Evolutionary conservation across 2,329 filamentous ascomycete genomes (phyloP).

Genomic region (Domatiomyces globalis): DNA sequence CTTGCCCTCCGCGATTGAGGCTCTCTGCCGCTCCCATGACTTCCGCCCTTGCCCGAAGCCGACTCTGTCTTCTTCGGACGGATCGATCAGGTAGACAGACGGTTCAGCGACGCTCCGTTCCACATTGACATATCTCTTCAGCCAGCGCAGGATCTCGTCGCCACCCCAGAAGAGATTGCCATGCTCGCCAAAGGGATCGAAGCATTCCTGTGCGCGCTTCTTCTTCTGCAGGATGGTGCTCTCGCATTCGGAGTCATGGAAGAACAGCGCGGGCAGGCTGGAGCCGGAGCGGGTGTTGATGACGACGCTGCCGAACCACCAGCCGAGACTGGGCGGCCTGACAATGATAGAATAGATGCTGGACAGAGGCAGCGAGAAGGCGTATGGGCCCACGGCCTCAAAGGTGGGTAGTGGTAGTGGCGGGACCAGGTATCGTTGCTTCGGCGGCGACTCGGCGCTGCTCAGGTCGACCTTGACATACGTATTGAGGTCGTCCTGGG

Average conservation of each 20-base stretch:
- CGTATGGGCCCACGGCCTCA: conserved; percentile 57
- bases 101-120: conserved; percentile 76
- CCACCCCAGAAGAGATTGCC: conserved; percentile 95
- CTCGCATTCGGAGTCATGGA: conserved; percentile 93
- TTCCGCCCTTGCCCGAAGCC: conserved; percentile 54
- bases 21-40: conserved; percentile 27
- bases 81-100: conserved; percentile 83
- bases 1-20: conserved; percentile 20
- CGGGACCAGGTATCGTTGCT: conserved; percentile 79
- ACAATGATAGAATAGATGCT: conserved; percentile 85
- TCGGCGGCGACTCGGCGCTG: conserved; percentile 65
- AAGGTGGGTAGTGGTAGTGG: conserved; percentile 79
- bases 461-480: conserved; percentile 93
- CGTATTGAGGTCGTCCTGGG: conserved; percentile 61
- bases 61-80: conserved; percentile 65
- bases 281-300: conserved; percentile 85
- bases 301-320: conserved; percentile 95
- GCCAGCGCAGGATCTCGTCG: conserved; percentile 84
- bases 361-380: conserved; percentile 80
- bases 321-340: conserved; percentile 80
- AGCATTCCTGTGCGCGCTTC: conserved; percentile 65
- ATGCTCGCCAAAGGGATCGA: conserved; percentile 75
- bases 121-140: conserved; percentile 68
- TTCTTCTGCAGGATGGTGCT: conserved; percentile 91
- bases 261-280: conserved; percentile 89